Base-by-base conservation (phyloP, 1,284 basidiomycete genomes). In the Ustilago trichophora region DNA sequence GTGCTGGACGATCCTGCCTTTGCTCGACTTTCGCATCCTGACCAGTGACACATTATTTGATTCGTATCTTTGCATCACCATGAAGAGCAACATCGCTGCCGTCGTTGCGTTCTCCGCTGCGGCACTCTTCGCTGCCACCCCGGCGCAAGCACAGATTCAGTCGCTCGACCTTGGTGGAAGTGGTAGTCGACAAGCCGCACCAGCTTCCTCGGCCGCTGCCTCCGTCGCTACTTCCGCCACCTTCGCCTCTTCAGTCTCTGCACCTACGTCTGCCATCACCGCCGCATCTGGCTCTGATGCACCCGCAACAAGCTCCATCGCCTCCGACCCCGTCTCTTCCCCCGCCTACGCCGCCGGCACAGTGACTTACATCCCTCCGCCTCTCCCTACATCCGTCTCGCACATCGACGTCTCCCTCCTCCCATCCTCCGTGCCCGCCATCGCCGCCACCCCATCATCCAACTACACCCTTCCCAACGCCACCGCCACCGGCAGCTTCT, bases 381-480 rank as follows among this genome's bases (percentile, higher is more conserved):
- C 57, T 26, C 57, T 58, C 15, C 57, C 57, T 7, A 37, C 62
- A 1, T 60, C 55, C 0, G 42, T 44, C 4, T 41, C 53, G n/a
- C 8, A 9, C 42, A 65, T 65, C 53, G 50, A 70, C 29, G 67
- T 70, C 22, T 49, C 57, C 18, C 6, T 41, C 2, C 57, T 70
- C 10, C 67, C 67, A 6, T 44, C 57, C 9, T 51, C 53, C 6
- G 36, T 70, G 3, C 53, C 63, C 7, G 29, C 54, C 3, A n/a
- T 51, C 44, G 18, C 26, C 15, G 27, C 34, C 9, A 65, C 56
- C 26, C 56, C 68, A 31, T 75, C 73, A 2, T 73, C 71, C 47
- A 75, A 75, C 60, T 75, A 46, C 44, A 73, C 73, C 26, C 54
- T 73, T 4, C 73, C 73, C 16, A 51, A 33, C 13, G 46, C 60